Base-by-base conservation (phyloP, 2,329 filamentous ascomycete genomes). In the Neofusicoccum cordaticola region DNA sequence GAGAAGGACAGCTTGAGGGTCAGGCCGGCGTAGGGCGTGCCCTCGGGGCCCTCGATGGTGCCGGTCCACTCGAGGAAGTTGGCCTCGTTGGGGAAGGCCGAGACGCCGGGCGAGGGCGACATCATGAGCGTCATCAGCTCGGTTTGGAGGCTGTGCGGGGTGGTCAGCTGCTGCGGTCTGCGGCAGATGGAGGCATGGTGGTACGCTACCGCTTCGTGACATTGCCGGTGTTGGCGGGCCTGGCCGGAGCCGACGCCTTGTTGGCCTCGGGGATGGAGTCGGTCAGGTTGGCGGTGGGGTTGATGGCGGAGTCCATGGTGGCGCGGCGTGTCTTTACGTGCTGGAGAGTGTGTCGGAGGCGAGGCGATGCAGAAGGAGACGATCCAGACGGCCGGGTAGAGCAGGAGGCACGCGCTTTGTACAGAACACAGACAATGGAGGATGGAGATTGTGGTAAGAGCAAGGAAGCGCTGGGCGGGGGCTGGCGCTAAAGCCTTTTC, bases 71-170 rank as follows among this genome's bases (percentile, higher is more conserved):
- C 88, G 72, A 96, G 88, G 68, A 97, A 86, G 82, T 97, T 95
- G 76, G 92, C 91, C 75, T 96, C 92, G 66, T 92, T 90, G 34
- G 95, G 95, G 78, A 99, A 99, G 68, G 96, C 96, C 64, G 93
- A 97, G 73, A 98, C 89, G 69, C 95, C 95, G 13, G 93, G 92
- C 0, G 94, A 93, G 1, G 93, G 90, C 47, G 93, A 93, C 72
- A 93, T 93, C 95, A 99, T 98, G 71, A 99, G 88, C 78, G 95
- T 90, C 94, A 99, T 98, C 70, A 99, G 86, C 80, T 99, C 95
- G 56, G 93, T 96, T 80, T 99, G 95, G 65, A 99, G 85, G 73
- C 95, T 98, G 74, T 37, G 67, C 17, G 63, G 34, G 47, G 64
- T 27, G n/a, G 60, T 66, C 63, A 64, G 66, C 50, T 56, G 57